A percentile compares a stretch with the other conserved stretches of the same genome.
Evolutionary conservation across 768 basidiomycete genomes (phyloP).

Genomic region (Boletus subcaerulescens): DNA sequence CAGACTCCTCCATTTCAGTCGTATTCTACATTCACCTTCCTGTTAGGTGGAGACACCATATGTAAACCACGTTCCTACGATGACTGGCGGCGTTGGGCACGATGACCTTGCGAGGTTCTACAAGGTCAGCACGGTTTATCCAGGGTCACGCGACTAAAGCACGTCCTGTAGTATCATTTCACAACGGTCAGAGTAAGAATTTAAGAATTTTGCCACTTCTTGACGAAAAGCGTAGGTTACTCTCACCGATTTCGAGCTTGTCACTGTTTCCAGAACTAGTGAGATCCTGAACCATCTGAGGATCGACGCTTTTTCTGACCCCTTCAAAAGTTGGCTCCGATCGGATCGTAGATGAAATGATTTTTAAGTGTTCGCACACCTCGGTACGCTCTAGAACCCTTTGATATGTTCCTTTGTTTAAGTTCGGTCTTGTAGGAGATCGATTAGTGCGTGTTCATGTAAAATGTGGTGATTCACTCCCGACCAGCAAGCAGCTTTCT

Average conservation of each 20-base stretch:
- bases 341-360: constrained; percentile 47
- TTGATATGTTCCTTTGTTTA: not conserved
- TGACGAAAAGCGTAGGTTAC: constrained; percentile 31
- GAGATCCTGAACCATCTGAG: constrained; percentile 3
- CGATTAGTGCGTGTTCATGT: constrained; percentile 33
- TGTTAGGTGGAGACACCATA: constrained; percentile 41
- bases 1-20: not conserved
- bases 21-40: not conserved
- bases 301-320: not conserved
- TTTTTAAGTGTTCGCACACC: constrained; percentile 42
- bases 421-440: constrained; percentile 33
- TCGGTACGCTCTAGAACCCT: constrained; percentile 21
- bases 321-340: constrained; percentile 37
- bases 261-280: constrained; percentile 43
- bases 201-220: not conserved
- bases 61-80: constrained; percentile 42
- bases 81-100: constrained; percentile 46
- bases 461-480: not conserved
- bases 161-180: constrained; percentile 37
- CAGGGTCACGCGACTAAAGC: not conserved
- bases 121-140: constrained; percentile 27
- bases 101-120: constrained; percentile 46
- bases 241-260: constrained; percentile 39
- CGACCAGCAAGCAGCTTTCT: constrained; percentile 21
- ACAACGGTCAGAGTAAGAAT: constrained; percentile 24